phyloP scores from a whole-genome alignment of 208 protist genomes.

The Trypanosoma lewisi region DNA sequence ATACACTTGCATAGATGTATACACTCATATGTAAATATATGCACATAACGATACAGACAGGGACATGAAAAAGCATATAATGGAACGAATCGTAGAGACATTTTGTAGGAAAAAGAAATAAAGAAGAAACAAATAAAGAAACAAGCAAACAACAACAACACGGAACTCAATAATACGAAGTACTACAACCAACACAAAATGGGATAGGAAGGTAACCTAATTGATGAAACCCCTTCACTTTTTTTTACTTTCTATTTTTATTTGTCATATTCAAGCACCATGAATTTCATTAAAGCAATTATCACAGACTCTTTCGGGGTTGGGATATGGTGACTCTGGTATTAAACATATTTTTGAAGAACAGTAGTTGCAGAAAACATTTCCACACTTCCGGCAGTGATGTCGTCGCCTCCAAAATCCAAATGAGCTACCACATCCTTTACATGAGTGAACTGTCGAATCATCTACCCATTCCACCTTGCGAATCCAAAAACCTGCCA shows the following conservation, averaged over 20 bases:
- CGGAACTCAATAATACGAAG: too few species aligned
- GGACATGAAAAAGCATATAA: too few species aligned
- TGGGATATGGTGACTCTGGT: constrained; percentile 32
- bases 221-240: too few species aligned
- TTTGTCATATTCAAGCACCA: background rate
- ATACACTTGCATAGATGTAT: background rate
- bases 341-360: constrained; percentile 36
- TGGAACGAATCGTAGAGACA: too few species aligned
- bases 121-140: too few species aligned
- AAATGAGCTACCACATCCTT: constrained; percentile 63
- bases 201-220: too few species aligned
- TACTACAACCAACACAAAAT: too few species aligned
- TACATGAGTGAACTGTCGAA: constrained; percentile 52
- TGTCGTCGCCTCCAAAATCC: constrained; percentile 49
- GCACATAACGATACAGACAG: background rate
- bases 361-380: constrained; percentile 83
- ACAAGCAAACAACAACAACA: too few species aligned
- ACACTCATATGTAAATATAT: background rate
- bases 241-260: too few species aligned
- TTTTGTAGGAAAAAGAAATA: too few species aligned
- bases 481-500: constrained; percentile 59
- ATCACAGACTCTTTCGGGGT: constrained; percentile 52
- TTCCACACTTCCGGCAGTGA: constrained; percentile 86
- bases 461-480: constrained; percentile 85
- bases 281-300: constrained; percentile 26